Evolutionary conservation across 139 green algal genomes (phyloP).

Genomic region (Micromonas commoda): DNA sequence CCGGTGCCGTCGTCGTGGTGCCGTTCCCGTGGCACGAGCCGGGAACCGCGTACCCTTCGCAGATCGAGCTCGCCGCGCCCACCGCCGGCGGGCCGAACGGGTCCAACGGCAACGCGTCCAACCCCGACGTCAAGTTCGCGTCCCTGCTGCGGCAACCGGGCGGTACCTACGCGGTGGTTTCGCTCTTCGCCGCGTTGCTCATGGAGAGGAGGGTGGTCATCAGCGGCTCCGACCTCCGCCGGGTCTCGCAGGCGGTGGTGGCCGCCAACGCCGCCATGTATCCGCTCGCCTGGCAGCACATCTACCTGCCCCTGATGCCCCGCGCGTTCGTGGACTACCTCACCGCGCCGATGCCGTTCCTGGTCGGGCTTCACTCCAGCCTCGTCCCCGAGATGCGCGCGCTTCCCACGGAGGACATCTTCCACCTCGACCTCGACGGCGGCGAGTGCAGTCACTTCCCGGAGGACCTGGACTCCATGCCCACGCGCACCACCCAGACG

Average conservation of each 20-base stretch:
- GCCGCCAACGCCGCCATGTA: conserved; percentile 1
- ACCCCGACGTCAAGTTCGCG: background rate
- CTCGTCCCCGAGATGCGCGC: conserved; percentile 1
- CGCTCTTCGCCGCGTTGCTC: conserved; percentile 18
- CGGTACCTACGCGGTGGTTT: background rate
- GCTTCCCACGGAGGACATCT: conserved; percentile 15
- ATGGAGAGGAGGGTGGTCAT: conserved; percentile 14
- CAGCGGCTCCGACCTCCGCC: background rate
- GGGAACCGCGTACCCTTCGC: background rate
- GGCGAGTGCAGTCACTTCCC: conserved; percentile 17
- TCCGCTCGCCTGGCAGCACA: conserved; percentile 24
- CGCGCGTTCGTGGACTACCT: conserved; percentile 24
- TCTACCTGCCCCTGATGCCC: conserved; percentile 23
- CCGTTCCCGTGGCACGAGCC: background rate
- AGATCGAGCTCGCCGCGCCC: background rate
- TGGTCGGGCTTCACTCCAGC: conserved; percentile 13
- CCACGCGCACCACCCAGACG: background rate
- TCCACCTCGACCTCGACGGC: conserved; percentile 14
- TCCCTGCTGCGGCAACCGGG: background rate
- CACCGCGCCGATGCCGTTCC: conserved; percentile 31
- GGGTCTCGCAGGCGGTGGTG: background rate
- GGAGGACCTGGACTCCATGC: background rate
- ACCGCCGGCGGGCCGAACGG: background rate
- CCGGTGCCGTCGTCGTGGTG: background rate
- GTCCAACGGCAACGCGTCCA: background rate